phyloP scores from a whole-genome alignment of 352 stramenopile species.

The Globisporangium megalacanthum region DNA sequence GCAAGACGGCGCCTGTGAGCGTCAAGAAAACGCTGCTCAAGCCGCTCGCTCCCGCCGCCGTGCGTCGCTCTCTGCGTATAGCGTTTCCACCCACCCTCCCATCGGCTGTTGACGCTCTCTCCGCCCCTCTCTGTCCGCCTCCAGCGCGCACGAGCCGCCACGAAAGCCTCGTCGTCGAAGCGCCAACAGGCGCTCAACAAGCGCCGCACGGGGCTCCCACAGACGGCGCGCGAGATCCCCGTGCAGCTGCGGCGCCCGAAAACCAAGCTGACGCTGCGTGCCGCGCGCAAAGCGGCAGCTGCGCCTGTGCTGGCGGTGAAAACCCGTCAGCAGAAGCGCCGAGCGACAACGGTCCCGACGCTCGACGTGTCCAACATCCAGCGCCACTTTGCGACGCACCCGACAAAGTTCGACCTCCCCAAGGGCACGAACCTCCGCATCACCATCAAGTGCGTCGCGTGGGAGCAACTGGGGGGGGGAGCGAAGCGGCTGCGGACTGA shows the following conservation, averaged over 20 bases:
- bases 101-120: not conserved
- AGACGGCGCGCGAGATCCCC: conserved; percentile 22
- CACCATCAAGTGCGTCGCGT: conserved; percentile 64
- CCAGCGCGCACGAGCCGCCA: conserved; percentile 37
- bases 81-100: not conserved
- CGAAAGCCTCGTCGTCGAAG: conserved; percentile 47
- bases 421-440: conserved; percentile 77
- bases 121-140: not conserved
- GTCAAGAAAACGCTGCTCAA: not conserved
- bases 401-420: conserved; percentile 76
- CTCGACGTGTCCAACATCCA: conserved; percentile 78
- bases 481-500: not conserved
- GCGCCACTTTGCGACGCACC: conserved; percentile 68
- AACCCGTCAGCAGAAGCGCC: conserved; percentile 14
- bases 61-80: not conserved
- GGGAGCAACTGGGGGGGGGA: not conserved
- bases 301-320: conserved; percentile 6
- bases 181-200: conserved; percentile 70
- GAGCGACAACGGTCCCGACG: conserved; percentile 21
- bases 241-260: conserved; percentile 39
- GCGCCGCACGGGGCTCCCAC: conserved; percentile 41
- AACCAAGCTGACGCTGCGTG: conserved; percentile 30
- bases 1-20: not conserved
- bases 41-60: not conserved
- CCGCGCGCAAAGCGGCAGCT: conserved; percentile 21